phyloP scores from a whole-genome alignment of 2,329 filamentous ascomycete species.

The Botrytis deweyae region DNA sequence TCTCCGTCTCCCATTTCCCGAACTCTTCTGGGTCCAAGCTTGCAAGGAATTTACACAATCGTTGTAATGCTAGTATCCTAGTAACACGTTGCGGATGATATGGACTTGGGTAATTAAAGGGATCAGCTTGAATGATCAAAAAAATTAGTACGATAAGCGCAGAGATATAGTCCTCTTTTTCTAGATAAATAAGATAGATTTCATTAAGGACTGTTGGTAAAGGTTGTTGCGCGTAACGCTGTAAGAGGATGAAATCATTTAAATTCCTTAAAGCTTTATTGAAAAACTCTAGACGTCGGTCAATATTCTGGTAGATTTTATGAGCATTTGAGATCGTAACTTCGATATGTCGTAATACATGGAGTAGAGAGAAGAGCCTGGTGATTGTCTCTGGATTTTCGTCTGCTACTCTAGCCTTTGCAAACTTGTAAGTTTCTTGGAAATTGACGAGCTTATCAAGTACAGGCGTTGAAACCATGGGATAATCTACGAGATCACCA shows the following conservation, averaged over 20 bases:
- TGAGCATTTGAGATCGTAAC: background rate
- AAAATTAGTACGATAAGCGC: constrained; percentile 48
- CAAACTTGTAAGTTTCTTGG: background rate
- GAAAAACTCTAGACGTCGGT: constrained; percentile 10
- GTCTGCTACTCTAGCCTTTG: background rate
- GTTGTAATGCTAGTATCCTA: constrained; percentile 51
- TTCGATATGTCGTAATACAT: constrained; percentile 16
- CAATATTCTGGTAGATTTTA: background rate
- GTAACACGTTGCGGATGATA: constrained; percentile 53
- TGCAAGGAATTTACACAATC: constrained; percentile 52
- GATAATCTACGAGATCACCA: background rate
- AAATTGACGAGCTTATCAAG: background rate
- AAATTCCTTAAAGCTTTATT: constrained; percentile 3
- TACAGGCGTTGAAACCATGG: background rate
- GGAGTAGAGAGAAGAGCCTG: constrained; percentile 16
- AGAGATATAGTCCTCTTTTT: constrained; percentile 47
- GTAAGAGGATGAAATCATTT: constrained; percentile 22
- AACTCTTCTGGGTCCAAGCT: constrained; percentile 37
- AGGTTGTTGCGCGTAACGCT: constrained; percentile 22
- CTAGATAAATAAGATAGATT: constrained; percentile 44
- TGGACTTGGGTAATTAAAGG: constrained; percentile 50
- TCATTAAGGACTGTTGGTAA: constrained; percentile 45
- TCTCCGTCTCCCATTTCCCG: constrained; percentile 13
- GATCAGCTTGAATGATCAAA: constrained; percentile 44
- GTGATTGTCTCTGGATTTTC: constrained; percentile 4